These are phyloP conservation scores for Haplosporangium sp. DNA, from an alignment of 371 early-diverging fungal species.

Conservation along the genomic window DNA sequence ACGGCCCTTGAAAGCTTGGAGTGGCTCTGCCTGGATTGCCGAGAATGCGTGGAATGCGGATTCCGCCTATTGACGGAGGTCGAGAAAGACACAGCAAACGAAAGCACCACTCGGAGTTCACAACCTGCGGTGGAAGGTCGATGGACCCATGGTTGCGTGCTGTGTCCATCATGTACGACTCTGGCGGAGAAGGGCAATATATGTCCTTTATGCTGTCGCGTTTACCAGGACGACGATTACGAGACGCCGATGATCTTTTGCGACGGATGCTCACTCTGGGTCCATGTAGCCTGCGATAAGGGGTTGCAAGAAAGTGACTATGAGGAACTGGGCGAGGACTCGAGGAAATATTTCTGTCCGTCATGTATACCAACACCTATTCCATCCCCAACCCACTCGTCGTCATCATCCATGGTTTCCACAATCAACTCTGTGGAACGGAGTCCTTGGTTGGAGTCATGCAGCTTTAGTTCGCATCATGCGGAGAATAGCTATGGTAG, in stretches of 20 bases:
- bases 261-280: conserved; percentile 63
- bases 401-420: conserved; percentile 38
- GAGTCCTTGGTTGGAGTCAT: conserved; percentile 16
- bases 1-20: not conserved
- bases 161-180: conserved; percentile 59
- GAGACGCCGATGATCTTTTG: conserved; percentile 66
- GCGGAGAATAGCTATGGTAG: not conserved
- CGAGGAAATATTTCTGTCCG: conserved; percentile 55
- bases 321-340: conserved; percentile 49
- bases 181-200: conserved; percentile 58
- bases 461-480: not conserved
- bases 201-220: conserved; percentile 60
- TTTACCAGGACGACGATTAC: conserved; percentile 56
- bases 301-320: conserved; percentile 52
- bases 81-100: not conserved
- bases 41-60: conserved; percentile 52
- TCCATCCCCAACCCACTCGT: conserved; percentile 37
- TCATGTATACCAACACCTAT: conserved; percentile 48
- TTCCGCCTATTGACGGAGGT: conserved; percentile 1
- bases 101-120: not conserved
- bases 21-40: conserved; percentile 43
- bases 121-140: conserved; percentile 4
- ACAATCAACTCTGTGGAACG: conserved; percentile 31
- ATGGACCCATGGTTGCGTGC: conserved; percentile 57
- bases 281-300: conserved; percentile 63